phyloP scores from a whole-genome alignment of 495 filamentous ascomycete species.

The Penicillium crystallinum region DNA sequence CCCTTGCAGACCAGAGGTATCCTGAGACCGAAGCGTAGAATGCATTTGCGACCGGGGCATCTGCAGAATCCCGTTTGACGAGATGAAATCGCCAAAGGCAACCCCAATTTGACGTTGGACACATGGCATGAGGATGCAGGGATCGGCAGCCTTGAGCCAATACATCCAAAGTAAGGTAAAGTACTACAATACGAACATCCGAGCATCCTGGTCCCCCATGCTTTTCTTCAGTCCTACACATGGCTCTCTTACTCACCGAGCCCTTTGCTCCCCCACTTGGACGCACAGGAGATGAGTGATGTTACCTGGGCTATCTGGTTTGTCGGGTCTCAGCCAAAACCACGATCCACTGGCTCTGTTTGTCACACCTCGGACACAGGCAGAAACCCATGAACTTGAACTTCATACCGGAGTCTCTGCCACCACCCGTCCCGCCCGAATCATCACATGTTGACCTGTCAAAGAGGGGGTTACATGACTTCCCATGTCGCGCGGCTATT shows the following conservation, averaged over 20 bases:
- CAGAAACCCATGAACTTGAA: slow-evolving; percentile 13
- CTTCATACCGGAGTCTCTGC: slow-evolving; percentile 4
- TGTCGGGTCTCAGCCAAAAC: neutral
- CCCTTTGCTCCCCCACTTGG: neutral
- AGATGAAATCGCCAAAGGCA: no score
- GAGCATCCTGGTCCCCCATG: neutral
- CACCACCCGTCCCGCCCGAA: slow-evolving; percentile 15
- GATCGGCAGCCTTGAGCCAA: neutral
- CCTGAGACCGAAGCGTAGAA: no score
- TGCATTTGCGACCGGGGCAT: slow-evolving; percentile 8
- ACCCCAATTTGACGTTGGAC: slow-evolving; percentile 10
- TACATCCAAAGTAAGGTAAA: no score
- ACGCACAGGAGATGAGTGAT: no score
- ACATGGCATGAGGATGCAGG: slow-evolving; percentile 13
- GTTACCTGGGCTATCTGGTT: no score
- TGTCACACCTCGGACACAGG: slow-evolving; percentile 12
- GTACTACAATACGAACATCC: neutral
- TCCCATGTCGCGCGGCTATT: slow-evolving; percentile 6
- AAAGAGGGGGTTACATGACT: neutral
- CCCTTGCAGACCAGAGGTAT: neutral
- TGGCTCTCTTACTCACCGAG: slow-evolving; percentile 1
- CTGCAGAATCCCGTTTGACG: slow-evolving; percentile 3
- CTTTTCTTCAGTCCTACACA: slow-evolving; percentile 1
- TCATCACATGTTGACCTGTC: slow-evolving; percentile 9
- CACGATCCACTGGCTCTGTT: slow-evolving; percentile 2